Base-by-base conservation (phyloP, 2,329 filamentous ascomycete species). In the Calonectria pseudoreteaudii region DNA sequence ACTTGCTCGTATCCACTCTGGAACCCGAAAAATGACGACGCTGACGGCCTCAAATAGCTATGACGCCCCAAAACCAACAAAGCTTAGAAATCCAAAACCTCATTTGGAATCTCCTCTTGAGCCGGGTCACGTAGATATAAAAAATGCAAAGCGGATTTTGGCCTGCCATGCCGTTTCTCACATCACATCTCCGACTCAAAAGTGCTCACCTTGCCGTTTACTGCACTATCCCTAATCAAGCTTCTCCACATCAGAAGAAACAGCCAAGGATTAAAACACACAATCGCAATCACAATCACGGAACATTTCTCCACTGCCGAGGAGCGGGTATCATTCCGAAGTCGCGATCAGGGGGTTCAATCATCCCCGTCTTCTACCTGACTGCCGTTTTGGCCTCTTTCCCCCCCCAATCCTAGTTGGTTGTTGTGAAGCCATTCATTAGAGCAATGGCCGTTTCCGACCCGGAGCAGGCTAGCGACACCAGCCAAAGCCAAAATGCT, bases 401-500 rank as follows among this genome's bases (percentile, higher is more conserved):
- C 36, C 47, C 56, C 34, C 38, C 5, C 56, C n/a, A n/a, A n/a
- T n/a, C n/a, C n/a, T n/a, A n/a, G n/a, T n/a, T n/a, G 34, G 30
- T 30, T n/a, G 20, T 30, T 53, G 16, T 2, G 38, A 66, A 31
- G 44, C 30, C 20, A 26, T n/a, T 8, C n/a, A n/a, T 31, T 41
- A 28, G 44, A 23, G 36, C 52, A 49, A 79, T 79, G 78, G 65
- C 31, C 18, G 62, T 36, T 31, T 38, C 50, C 18, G 78, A 79
- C 23, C 74, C 76, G 44, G 78, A 80, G 58, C 72, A 66, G 8
- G 71, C 66, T 9, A 60, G 60, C 44, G 71, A 62, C 2, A n/a
- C 66, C 52, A 71, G 68, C 38, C 47, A 58, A 16, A 71, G 68
- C 38, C 47, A 58, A 16, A 68, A 74, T 23, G 70, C 72, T n/a